phyloP scores from a whole-genome alignment of 169 alveolate genomes.

The Eimeria acervulina region DNA sequence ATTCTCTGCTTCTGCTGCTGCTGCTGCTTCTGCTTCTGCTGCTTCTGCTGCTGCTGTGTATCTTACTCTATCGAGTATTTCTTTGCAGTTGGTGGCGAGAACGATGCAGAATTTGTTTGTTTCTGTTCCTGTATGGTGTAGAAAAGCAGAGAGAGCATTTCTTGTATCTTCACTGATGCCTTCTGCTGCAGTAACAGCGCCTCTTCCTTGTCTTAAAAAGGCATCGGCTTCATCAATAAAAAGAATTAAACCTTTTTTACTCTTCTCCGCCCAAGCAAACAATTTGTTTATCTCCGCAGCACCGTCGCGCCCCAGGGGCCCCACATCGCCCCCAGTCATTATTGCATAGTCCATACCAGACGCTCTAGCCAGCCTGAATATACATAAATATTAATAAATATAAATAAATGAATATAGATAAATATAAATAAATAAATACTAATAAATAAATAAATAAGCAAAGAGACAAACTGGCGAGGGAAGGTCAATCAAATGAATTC shows the following conservation, averaged over 20 bases:
- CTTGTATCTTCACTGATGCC: conserved; percentile 96
- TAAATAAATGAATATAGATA: too few relatives aligned
- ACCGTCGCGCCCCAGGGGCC: conserved; percentile 97
- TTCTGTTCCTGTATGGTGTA: conserved; percentile 98
- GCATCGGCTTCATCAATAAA: conserved; percentile 99
- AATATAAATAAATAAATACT: too few relatives aligned
- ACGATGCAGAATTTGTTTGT: conserved; percentile 95
- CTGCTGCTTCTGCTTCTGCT: neutral
- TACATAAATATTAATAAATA: neutral
- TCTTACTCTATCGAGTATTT: conserved; percentile 94
- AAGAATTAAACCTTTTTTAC: conserved; percentile 95
- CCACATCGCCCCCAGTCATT: conserved; percentile 98
- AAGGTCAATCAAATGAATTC: too few relatives aligned
- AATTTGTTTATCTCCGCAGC: conserved; percentile 97
- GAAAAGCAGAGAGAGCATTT: conserved; percentile 95
- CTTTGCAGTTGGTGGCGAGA: conserved; percentile 98
- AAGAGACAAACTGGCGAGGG: too few relatives aligned
- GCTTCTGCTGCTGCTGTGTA: neutral
- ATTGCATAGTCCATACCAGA: conserved; percentile 97
- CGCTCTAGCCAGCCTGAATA: conserved; percentile 86
- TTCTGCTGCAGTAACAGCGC: conserved; percentile 15
- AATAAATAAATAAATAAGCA: too few relatives aligned
- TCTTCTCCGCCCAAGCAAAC: conserved; percentile 97
- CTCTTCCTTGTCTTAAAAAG: conserved; percentile 91
- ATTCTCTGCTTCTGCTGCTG: neutral